phyloP scores from a whole-genome alignment of 768 basidiomycete species.

The Fibroporia radiculosa region DNA sequence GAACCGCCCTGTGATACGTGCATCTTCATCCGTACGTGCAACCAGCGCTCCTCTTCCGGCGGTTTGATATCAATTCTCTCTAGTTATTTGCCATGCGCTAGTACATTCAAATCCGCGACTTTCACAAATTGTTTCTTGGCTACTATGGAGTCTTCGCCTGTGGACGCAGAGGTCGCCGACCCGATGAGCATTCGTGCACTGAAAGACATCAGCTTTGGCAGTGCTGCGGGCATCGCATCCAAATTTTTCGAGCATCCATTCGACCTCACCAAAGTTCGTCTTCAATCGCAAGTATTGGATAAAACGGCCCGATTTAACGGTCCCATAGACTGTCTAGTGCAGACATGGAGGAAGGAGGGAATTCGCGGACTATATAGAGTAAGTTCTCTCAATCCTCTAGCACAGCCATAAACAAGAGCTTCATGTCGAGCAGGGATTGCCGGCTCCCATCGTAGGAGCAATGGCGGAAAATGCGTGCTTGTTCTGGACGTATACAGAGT shows the following conservation, averaged over 20 bases:
- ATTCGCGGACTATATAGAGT: constrained; percentile 83
- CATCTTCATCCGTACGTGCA: too few species aligned
- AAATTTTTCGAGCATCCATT: constrained; percentile 93
- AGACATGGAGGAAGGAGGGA: constrained; percentile 80
- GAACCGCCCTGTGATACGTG: too few species aligned
- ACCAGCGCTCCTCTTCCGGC: too few species aligned
- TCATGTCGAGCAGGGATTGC: constrained; percentile 50
- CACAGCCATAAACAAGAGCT: too few species aligned
- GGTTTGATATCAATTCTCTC: too few species aligned
- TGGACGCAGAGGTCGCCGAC: not conserved
- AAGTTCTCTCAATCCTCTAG: too few species aligned
- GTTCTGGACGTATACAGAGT: constrained; percentile 79
- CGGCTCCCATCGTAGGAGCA: constrained; percentile 85
- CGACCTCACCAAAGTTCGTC: constrained; percentile 89
- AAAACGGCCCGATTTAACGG: constrained; percentile 67
- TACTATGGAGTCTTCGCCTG: not conserved
- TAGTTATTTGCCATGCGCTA: too few species aligned
- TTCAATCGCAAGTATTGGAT: constrained; percentile 86
- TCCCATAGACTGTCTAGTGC: constrained; percentile 77
- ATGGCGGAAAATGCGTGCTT: constrained; percentile 88
- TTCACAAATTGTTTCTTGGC: too few species aligned
- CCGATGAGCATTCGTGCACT: constrained; percentile 16
- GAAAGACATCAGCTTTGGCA: constrained; percentile 18
- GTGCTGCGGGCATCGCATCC: constrained; percentile 71
- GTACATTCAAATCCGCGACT: too few species aligned